phyloP scores from a whole-genome alignment of 768 basidiomycete genomes.

The Rhizopogon vesiculosus region DNA sequence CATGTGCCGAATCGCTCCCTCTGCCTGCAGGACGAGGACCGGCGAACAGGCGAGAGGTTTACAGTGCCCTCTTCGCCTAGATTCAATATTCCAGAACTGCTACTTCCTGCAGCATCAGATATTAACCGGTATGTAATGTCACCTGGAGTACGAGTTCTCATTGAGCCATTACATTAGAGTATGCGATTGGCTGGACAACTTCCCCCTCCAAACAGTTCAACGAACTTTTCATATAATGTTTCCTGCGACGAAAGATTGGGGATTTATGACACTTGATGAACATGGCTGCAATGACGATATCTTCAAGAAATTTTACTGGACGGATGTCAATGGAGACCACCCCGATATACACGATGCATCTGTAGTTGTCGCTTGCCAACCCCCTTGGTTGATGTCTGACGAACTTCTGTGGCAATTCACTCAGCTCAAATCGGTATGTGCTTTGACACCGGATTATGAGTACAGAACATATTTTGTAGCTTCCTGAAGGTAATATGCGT shows the following conservation, averaged over 20 bases:
- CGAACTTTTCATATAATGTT: slow-evolving; percentile 40
- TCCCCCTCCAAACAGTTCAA: slow-evolving; percentile 27
- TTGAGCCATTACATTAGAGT: slow-evolving; percentile 12
- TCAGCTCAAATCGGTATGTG: slow-evolving; percentile 26
- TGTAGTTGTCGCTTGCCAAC: slow-evolving; percentile 53
- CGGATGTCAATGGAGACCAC: slow-evolving; percentile 16
- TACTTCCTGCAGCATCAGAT: slow-evolving; percentile 27
- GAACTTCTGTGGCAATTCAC: slow-evolving; percentile 52
- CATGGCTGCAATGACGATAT: slow-evolving; percentile 34
- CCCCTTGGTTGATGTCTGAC: slow-evolving; percentile 53
- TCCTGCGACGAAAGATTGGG: slow-evolving; percentile 39
- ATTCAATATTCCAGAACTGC: slow-evolving; percentile 19
- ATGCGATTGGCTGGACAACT: slow-evolving; percentile 27
- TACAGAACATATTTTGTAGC: slow-evolving; percentile 11
- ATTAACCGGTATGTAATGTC: slow-evolving; percentile 21
- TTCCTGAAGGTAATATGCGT: slow-evolving; percentile 28
- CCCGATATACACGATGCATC: slow-evolving; percentile 27
- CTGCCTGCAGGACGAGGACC: slow-evolving; percentile 21
- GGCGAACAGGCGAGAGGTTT: slow-evolving; percentile 20
- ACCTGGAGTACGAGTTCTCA: background rate
- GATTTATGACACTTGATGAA: slow-evolving; percentile 32
- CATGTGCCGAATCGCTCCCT: slow-evolving; percentile 26
- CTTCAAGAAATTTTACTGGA: slow-evolving; percentile 45
- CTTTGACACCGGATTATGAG: background rate
- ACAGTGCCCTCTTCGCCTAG: slow-evolving; percentile 27